These are phyloP conservation scores for Nicotiana tomentosiformis DNA, from an alignment of 257 asterid genomes.

Conservation along the genomic window DNA sequence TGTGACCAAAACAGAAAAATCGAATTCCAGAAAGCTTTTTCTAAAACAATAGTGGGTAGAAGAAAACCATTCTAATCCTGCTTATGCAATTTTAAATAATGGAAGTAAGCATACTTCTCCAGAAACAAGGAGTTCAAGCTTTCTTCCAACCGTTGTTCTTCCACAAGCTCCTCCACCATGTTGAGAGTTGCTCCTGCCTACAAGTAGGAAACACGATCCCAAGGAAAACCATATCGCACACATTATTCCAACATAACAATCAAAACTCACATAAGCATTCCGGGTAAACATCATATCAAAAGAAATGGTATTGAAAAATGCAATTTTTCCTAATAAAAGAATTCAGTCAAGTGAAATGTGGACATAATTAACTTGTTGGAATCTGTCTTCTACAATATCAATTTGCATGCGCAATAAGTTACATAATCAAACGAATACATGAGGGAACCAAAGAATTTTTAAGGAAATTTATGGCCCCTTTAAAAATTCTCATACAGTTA, in stretches of 20 bases:
- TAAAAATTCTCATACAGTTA: background rate
- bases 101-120: conserved; percentile 25
- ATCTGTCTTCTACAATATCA: background rate
- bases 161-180: conserved; percentile 69
- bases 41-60: background rate
- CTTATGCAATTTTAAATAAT: background rate
- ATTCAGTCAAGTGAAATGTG: background rate
- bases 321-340: background rate
- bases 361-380: background rate
- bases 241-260: background rate
- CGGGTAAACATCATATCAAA: background rate
- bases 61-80: background rate
- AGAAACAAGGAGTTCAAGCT: conserved; percentile 49
- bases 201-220: conserved; percentile 5
- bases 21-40: background rate
- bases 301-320: background rate
- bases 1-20: background rate
- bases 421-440: background rate
- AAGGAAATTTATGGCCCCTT: background rate
- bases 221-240: background rate
- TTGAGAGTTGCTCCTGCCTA: conserved; percentile 62
- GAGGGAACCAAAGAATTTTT: background rate
- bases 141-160: conserved; percentile 33
- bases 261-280: background rate
- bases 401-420: background rate